Conservation (phyloP, 164 flowering plant genomes). For the Pachysandra terminalis region DNA sequence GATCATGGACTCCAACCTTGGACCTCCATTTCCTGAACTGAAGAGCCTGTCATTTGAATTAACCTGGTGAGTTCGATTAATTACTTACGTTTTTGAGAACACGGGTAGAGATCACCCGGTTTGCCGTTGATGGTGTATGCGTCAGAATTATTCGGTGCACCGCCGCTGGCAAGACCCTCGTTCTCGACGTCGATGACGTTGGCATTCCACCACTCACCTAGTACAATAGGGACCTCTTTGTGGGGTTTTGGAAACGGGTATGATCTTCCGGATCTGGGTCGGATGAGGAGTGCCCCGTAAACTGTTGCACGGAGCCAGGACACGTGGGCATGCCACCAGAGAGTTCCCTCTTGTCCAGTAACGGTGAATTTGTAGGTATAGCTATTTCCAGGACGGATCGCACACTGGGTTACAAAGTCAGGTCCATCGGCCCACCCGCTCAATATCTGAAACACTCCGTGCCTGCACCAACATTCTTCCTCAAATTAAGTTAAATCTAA, state of each 20-base stretch:
- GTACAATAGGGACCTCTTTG: constrained; percentile 41
- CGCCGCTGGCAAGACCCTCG: constrained; percentile 33
- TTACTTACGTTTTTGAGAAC: constrained; percentile 46
- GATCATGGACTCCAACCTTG: too few species aligned
- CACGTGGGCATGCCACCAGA: constrained; percentile 77
- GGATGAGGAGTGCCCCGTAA: constrained; percentile 58
- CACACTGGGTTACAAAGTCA: constrained; percentile 48
- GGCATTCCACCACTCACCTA: constrained; percentile 90
- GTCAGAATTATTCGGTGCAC: constrained; percentile 38
- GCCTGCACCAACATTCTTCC: constrained; percentile 40
- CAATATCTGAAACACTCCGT: constrained; percentile 39
- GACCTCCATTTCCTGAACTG: too few species aligned
- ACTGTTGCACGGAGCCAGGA: constrained; percentile 55
- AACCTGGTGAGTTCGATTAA: too few species aligned
- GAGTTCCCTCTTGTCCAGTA: constrained; percentile 55
- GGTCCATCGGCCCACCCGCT: constrained; percentile 77
- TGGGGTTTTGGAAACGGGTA: constrained; percentile 52
- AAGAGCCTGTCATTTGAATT: too few species aligned
- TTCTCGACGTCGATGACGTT: constrained; percentile 53
- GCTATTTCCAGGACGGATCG: constrained; percentile 47
- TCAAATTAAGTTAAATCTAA: too few species aligned
- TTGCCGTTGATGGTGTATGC: constrained; percentile 75
- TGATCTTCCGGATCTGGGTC: constrained; percentile 31
- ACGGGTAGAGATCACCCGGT: constrained; percentile 59
- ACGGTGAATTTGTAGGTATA: constrained; percentile 53